phyloP scores from a whole-genome alignment of 805 yeast species.

The Torulaspora microellipsoides region DNA sequence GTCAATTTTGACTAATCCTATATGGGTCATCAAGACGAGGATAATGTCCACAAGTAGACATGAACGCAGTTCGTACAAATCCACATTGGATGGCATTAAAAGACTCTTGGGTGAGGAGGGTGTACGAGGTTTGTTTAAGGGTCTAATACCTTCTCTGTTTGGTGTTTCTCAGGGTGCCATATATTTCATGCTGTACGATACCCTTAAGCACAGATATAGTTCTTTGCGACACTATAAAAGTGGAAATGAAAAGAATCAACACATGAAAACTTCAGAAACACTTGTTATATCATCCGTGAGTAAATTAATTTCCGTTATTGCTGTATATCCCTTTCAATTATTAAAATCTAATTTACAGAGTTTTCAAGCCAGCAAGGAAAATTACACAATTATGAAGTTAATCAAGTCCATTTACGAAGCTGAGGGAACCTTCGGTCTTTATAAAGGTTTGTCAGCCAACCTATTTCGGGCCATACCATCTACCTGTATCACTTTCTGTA shows the following conservation, averaged over 20 bases:
- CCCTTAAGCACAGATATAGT: slow-evolving; percentile 47
- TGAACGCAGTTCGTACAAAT: slow-evolving; percentile 39
- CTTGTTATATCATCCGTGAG: slow-evolving; percentile 62
- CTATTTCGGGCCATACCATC: slow-evolving; percentile 84
- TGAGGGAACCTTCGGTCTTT: slow-evolving; percentile 67
- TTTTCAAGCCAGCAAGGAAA: slow-evolving; percentile 30
- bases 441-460: slow-evolving; percentile 79
- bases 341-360: slow-evolving; percentile 71
- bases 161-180: slow-evolving; percentile 88
- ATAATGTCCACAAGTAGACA: slow-evolving; percentile 50
- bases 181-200: slow-evolving; percentile 82
- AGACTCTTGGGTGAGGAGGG: slow-evolving; percentile 55
- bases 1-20: slow-evolving; percentile 77
- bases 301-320: slow-evolving; percentile 60
- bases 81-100: slow-evolving; percentile 51
- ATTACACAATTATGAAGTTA: slow-evolving; percentile 32
- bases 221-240: slow-evolving; percentile 13
- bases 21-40: slow-evolving; percentile 93
- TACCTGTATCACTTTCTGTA: slow-evolving; percentile 83
- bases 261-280: slow-evolving; percentile 50
- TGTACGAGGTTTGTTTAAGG: slow-evolving; percentile 59
- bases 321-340: slow-evolving; percentile 82
- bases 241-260: slow-evolving; percentile 6
- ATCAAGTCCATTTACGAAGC: slow-evolving; percentile 37
- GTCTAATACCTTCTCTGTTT: slow-evolving; percentile 66